phyloP scores from a whole-genome alignment of 805 yeast genomes.

The Saccharomyces eubayanus region DNA sequence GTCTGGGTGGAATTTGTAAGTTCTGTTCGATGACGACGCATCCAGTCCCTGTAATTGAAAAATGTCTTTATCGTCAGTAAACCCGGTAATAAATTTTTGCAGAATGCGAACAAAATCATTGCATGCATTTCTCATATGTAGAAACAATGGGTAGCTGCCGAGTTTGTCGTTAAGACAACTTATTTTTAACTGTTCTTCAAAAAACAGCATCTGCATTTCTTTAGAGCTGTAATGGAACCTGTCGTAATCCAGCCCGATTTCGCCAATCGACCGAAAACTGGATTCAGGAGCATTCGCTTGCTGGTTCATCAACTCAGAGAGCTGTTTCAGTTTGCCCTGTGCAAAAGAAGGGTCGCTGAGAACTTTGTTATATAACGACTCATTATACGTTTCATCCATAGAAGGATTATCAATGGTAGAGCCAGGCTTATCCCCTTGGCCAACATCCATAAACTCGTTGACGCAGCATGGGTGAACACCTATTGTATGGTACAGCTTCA shows the following conservation, averaged over 20 bases:
- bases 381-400: conserved; percentile 18
- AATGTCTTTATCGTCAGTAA: conserved; percentile 27
- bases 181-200: conserved; percentile 64
- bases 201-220: conserved; percentile 58
- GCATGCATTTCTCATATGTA: conserved; percentile 84
- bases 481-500: conserved; percentile 53
- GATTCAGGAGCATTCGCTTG: conserved; percentile 41
- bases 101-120: conserved; percentile 66
- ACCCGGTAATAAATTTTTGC: conserved; percentile 47
- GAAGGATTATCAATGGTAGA: conserved; percentile 9
- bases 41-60: conserved; percentile 10
- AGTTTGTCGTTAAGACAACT: conserved; percentile 41
- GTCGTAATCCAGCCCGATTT: conserved; percentile 92
- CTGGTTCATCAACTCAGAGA: conserved; percentile 43
- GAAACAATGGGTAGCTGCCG: conserved; percentile 51
- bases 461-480: conserved; percentile 97
- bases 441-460: conserved; percentile 35
- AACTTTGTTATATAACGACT: conserved; percentile 5
- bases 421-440: not conserved
- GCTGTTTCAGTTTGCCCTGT: conserved; percentile 29
- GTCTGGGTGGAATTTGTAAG: conserved; percentile 28
- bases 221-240: conserved; percentile 67
- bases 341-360: conserved; percentile 8
- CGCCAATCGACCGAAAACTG: conserved; percentile 79
- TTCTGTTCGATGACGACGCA: conserved; percentile 8